Evolutionary conservation across 371 early-diverging fungal genomes (phyloP).

Genomic region (Lichtheimia hyalospora): DNA sequence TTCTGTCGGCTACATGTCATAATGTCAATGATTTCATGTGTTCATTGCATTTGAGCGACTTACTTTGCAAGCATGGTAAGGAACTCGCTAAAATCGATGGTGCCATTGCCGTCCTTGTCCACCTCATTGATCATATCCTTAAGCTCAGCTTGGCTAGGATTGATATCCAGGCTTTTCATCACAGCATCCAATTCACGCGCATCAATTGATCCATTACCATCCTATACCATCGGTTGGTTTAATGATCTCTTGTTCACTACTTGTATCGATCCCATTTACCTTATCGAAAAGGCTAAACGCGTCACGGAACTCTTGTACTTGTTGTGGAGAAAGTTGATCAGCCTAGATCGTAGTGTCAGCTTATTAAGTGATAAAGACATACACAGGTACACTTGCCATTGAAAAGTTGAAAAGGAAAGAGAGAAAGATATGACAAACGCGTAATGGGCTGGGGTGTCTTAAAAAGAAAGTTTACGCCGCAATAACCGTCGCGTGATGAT

Average conservation of each 20-base stretch:
- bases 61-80: constrained; percentile 13
- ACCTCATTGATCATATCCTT: constrained; percentile 88
- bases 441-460: background rate
- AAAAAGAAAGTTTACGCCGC: no score
- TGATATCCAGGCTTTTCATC: constrained; percentile 85
- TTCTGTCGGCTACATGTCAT: background rate
- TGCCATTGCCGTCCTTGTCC: constrained; percentile 67
- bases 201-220: constrained; percentile 90
- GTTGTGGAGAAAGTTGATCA: constrained; percentile 14
- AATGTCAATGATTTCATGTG: background rate
- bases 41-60: background rate
- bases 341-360: background rate
- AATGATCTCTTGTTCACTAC: background rate
- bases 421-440: background rate
- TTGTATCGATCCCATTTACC: background rate
- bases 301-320: constrained; percentile 7
- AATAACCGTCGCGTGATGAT: no score
- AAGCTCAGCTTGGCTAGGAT: constrained; percentile 76
- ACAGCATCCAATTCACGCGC: constrained; percentile 83
- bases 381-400: background rate
- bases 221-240: constrained; percentile 19
- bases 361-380: no score
- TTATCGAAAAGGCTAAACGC: constrained; percentile 16
- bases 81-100: constrained; percentile 20
- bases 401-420: background rate